Evolutionary conservation across 2,329 filamentous ascomycete genomes (phyloP), one percentile per base, ranked within the genome.

Genomic region (Colletotrichum sp.): DNA sequence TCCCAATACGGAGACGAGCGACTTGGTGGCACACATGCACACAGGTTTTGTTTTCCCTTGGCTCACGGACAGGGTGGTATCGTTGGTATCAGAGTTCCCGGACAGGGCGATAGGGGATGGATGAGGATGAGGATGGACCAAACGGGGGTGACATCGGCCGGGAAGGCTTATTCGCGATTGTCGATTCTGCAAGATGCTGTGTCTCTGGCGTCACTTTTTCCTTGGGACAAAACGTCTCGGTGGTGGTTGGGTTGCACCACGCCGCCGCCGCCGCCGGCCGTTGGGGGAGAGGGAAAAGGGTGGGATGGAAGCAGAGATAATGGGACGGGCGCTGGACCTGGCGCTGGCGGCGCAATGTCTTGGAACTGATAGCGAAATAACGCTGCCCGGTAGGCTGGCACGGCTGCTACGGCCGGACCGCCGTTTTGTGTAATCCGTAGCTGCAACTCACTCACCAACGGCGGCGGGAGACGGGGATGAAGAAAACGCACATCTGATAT

Each of bases 181-280:
- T 58, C 60, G 30, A 74, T 76, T 69, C 71, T 76, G 74, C 74
- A 75, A 76, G 71, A 75, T 75, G 66, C 38, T 76, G 71, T 75
- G 36, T 61, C 52, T 76, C 74, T 76, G 74, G 74, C 74, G 74
- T 76, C 71, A 75, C 71, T 21, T 30, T 32, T 6, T 30, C 18
- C 5, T 52, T 13, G 43, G 43, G n/a, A 52, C n/a, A 21, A 52
- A 52, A 52, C 43, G 21, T 57, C 58, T n/a, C 21, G 24, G 38
- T n/a, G 38, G 36, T 63, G 67, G 71, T 63, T 71, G 38, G 58
- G 67, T 71, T 66, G 68, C 26, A 58, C 55, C 24, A 48, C 66
- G 70, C 32, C 43, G 61, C 30, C 32, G 61, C 30, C 32, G 26
- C 21, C 18, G 55, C 48, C 26, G 55, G 34, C 67, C 55, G 57